These are phyloP conservation scores for Aspergillus ruber DNA, from an alignment of 2,329 filamentous ascomycete species.

Conservation along the genomic window DNA sequence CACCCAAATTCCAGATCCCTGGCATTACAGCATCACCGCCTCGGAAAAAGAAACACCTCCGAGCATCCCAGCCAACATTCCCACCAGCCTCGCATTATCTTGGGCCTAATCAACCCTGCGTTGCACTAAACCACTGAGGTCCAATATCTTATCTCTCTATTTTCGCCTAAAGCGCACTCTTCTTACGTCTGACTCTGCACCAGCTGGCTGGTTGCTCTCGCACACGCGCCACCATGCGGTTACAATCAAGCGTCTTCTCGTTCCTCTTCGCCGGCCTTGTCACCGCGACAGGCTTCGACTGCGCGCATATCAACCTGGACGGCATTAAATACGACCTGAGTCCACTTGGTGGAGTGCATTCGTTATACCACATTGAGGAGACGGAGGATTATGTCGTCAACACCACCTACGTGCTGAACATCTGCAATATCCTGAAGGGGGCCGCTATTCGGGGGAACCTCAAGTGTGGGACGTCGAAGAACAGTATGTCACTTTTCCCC, in stretches of 20 bases:
- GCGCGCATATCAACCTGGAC: conserved; percentile 29
- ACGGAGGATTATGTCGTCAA: conserved; percentile 23
- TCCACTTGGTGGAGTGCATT: conserved; percentile 32
- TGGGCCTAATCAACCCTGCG: neutral
- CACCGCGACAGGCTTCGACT: conserved; percentile 31
- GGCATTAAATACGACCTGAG: conserved; percentile 35
- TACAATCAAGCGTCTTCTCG: conserved; percentile 20
- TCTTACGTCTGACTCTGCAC: neutral
- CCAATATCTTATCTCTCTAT: no score
- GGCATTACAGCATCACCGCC: neutral
- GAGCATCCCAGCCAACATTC: neutral
- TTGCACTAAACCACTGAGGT: neutral
- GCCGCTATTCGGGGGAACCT: conserved; percentile 18
- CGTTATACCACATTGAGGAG: conserved; percentile 24
- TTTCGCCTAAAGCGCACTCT: neutral
- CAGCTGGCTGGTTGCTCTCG: neutral
- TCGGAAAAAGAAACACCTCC: neutral
- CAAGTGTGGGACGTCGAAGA: conserved; percentile 29
- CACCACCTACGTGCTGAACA: conserved; percentile 33
- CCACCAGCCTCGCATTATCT: neutral
- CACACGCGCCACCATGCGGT: conserved; percentile 23
- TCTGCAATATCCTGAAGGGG: conserved; percentile 26
- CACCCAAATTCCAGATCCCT: neutral
- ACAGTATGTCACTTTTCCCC: conserved; percentile 21
- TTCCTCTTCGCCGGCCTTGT: conserved; percentile 24